Evolutionary conservation across 345 rosid species (phyloP).

Genomic region (Pugionium dolabratum): DNA sequence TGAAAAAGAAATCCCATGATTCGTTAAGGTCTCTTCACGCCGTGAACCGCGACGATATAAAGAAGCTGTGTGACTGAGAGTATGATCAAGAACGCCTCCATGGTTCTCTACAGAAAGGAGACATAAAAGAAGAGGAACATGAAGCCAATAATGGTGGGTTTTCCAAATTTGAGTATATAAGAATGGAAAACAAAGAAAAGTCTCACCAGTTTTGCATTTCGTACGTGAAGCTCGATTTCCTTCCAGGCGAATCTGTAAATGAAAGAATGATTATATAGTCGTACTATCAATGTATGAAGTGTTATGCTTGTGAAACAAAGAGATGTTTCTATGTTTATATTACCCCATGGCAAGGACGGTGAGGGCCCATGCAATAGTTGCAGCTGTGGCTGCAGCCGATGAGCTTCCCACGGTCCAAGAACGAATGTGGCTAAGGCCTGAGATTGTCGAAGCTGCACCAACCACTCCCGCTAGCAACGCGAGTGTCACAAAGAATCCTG

Average conservation of each 20-base stretch:
- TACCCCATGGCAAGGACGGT: conserved; percentile 96
- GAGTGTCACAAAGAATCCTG: conserved; percentile 86
- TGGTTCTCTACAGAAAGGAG: conserved; percentile 70
- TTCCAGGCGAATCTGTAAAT: conserved; percentile 78
- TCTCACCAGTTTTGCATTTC: conserved; percentile 83
- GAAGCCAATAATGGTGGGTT: background rate
- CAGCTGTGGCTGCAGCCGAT: conserved; percentile 81
- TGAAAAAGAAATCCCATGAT: background rate
- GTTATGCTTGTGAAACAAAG: background rate
- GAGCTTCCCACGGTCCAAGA: conserved; percentile 60
- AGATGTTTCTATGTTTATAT: conserved; percentile 6
- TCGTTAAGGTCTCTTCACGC: conserved; percentile 38
- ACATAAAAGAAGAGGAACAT: conserved; percentile 3
- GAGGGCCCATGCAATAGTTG: conserved; percentile 84
- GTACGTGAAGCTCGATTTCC: conserved; percentile 68
- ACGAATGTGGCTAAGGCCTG: conserved; percentile 70
- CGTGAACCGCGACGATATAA: conserved; percentile 77
- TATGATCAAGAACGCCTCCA: conserved; percentile 95
- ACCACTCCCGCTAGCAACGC: conserved; percentile 84
- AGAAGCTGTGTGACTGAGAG: conserved; percentile 84
- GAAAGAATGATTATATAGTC: conserved; percentile 23
- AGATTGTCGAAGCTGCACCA: conserved; percentile 75
- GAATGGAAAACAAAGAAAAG: conserved; percentile 2
- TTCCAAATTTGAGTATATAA: background rate
- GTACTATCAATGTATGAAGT: background rate